Evolutionary conservation across 2,329 filamentous ascomycete species (phyloP), one percentile per base, ranked within the genome.

Genomic region (Leptographium procerum): DNA sequence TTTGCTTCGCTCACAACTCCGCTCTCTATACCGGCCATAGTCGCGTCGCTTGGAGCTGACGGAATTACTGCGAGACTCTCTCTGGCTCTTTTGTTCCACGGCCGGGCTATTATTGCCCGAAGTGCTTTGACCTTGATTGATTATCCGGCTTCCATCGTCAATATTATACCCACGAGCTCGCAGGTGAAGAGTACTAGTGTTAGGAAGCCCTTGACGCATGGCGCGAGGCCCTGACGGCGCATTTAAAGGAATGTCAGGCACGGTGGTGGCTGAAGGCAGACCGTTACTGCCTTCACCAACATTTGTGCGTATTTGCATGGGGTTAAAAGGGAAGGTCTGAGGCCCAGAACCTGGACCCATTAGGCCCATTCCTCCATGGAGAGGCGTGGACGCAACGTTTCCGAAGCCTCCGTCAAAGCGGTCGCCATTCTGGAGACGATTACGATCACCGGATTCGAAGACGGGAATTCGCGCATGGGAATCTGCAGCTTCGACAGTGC

Each of bases 141-240:
- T 19, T 10, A 61, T 40, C 10, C n/a, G 54, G n/a, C 29, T 48
- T 40, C 40, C 48, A 40, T 58, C 59, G 26, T 64, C 61, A 8
- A 57, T 45, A 19, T 63, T 50, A 22, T 70, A 69, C 57, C 72
- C 73, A 61, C 74, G 70, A 28, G 80, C 80, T 62, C 83, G 76
- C 69, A 85, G 69, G 65, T 87, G 82, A 63, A 85, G 81, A 57
- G 88, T 81, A 64, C 88, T 89, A 59, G 86, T 91, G 70, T 95
- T 95, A 56, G 89, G 88, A 13, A 91, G 77, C 33, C 91, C 90
- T 71, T 94, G 87, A 62, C 92, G 83, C 89, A 97, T 95, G 22
- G 94, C 94, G 72, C 94, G 91, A 53, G 94, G 94, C 11, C 91
- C 94, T 57, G 88, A 95, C 31, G 94, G 94, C 31, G 94, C 94